These are phyloP conservation scores for Podila epigama DNA, from an alignment of 192 early-diverging fungal genomes.

Conservation along the genomic window DNA sequence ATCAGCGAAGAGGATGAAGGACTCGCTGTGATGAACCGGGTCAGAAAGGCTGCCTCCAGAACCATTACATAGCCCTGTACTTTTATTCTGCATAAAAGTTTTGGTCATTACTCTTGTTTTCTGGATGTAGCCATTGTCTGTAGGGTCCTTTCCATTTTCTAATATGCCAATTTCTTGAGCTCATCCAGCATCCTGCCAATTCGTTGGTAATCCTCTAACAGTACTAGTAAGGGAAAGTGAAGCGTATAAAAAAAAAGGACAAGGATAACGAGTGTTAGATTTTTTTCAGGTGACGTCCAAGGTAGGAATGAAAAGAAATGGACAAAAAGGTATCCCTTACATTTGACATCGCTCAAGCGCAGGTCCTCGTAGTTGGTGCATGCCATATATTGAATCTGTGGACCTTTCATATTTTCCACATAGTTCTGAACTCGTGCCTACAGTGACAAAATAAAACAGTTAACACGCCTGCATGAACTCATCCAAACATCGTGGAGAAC, in stretches of 20 bases:
- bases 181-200: constrained; percentile 39
- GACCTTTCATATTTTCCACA: constrained; percentile 6
- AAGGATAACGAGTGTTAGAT: neutral
- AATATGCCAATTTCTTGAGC: constrained; percentile 9
- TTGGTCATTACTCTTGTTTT: neutral
- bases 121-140: neutral
- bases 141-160: neutral
- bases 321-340: neutral
- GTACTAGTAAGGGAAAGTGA: neutral
- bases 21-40: constrained; percentile 95
- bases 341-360: constrained; percentile 29
- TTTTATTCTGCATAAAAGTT: neutral
- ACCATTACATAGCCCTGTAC: constrained; percentile 36
- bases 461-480: neutral
- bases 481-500: neutral
- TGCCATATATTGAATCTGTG: constrained; percentile 41
- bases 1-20: constrained; percentile 87
- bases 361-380: constrained; percentile 29
- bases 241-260: neutral
- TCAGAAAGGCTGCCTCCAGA: constrained; percentile 86
- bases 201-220: constrained; percentile 37
- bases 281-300: neutral
- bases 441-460: neutral
- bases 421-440: neutral
- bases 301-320: too few relatives aligned